Evolutionary conservation across 805 yeast species (phyloP).

Genomic region (Scheffersomyces coipomensis): DNA sequence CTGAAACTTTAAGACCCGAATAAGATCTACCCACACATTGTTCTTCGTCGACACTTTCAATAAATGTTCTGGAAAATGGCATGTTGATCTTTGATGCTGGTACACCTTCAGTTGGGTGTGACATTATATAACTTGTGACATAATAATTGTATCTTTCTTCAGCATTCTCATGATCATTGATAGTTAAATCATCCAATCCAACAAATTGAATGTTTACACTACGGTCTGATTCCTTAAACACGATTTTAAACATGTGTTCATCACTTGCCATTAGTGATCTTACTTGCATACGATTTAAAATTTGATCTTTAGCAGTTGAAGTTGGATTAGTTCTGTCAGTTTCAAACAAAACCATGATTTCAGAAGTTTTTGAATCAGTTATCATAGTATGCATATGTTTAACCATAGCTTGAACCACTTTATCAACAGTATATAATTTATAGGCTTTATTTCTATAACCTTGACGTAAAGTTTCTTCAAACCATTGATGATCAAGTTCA

Average conservation of each 20-base stretch:
- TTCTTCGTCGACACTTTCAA: constrained; percentile 56
- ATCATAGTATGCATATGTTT: constrained; percentile 87
- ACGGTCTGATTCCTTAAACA: constrained; percentile 54
- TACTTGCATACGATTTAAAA: constrained; percentile 84
- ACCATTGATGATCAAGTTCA: constrained; percentile 89
- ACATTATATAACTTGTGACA: constrained; percentile 86
- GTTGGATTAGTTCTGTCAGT: constrained; percentile 62
- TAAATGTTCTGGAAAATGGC: constrained; percentile 69
- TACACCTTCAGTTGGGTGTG: constrained; percentile 97
- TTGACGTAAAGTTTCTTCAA: constrained; percentile 93
- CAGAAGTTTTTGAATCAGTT: constrained; percentile 76
- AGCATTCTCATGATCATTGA: constrained; percentile 62
- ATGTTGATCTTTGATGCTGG: constrained; percentile 70
- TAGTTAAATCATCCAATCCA: constrained; percentile 83
- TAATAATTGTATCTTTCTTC: constrained; percentile 92
- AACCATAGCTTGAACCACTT: constrained; percentile 68
- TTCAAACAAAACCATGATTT: constrained; percentile 78
- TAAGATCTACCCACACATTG: constrained; percentile 61
- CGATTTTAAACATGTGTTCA: constrained; percentile 90
- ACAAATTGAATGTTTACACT: constrained; percentile 75
- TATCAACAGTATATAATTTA: constrained; percentile 89
- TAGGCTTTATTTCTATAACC: constrained; percentile 93
- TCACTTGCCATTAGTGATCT: constrained; percentile 75
- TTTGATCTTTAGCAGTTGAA: constrained; percentile 84
- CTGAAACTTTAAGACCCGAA: constrained; percentile 73